Evolutionary conservation across 805 yeast species (phyloP), one percentile per base, ranked within the genome.

Genomic region (Priceomyces haplophilus): DNA sequence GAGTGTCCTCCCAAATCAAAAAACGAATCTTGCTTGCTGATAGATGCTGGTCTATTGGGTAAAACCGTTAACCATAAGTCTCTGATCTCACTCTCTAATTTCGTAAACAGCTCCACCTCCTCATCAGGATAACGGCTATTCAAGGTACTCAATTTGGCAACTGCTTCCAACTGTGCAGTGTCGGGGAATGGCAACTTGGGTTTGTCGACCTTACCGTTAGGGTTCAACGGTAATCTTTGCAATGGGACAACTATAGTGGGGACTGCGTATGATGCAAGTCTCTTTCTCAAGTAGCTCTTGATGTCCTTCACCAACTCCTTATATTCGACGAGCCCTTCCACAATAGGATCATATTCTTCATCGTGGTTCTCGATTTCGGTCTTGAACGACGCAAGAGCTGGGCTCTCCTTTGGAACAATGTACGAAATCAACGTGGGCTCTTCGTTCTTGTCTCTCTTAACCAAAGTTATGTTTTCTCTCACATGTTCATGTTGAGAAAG

Each of bases 1-100:
- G 98, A 91, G 65, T 93, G 99, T 2, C 99, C 99, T 45, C 99
- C 99, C 41, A 95, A 70, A 59, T 93, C 99, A 58, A 93, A 93
- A 78, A 93, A 93, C 1, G 95, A 86, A 62, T 93, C 99, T 2
- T 78, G 77, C 25, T 84, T 83, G 23, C 83, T 73, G 34, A 89
- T 76, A 2, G 85, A 67, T 1, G 91, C 84, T 5, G 97, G 97
- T 49, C 80, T 77, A 51, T 81, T 85, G 34, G 98, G 98, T 52
- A 93, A 74, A 10, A 93, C 84, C 19, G 76, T 76, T 40, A 85
- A 66, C 99, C 99, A 93, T 46, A 93, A 64, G 44, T 89, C 90
- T 48, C 85, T 79, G 34, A 93, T 78, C 46, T 78, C 69, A 1
- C 73, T 64, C 66, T 93, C 95, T 27, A 78, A 73, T 34, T 75